Evolutionary conservation across 2,329 filamentous ascomycete species (phyloP), one percentile per base, ranked within the genome.

Genomic region (Chaetomiaceae sp.): DNA sequence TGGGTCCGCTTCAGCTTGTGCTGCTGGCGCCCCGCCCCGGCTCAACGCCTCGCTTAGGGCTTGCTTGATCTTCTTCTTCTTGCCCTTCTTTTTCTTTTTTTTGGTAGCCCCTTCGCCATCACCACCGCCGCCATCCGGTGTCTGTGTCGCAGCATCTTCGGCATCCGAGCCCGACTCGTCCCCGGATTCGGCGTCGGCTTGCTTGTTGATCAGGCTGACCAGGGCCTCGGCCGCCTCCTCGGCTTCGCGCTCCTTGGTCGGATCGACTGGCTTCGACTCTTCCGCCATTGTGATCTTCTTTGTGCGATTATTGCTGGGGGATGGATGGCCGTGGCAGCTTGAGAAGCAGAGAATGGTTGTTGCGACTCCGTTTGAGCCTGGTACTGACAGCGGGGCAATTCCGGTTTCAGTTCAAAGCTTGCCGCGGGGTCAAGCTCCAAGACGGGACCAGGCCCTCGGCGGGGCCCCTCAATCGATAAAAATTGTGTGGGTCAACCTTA

Each of bases 61-160:
- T 40, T 73, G 71, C 69, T 77, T 75, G 65, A 79, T 71, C 73
- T 83, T 83, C 71, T 80, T 78, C 68, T 78, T 81, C 74, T 85
- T 84, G 59, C 77, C 82, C 73, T 77, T 82, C 73, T 82, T 84
- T 69, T 85, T 86, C 70, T 85, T 85, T 62, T 82, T 80, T 64
- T 75, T 77, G 18, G 63, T 58, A 40, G 65, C 62, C n/a, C 63
- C 57, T 29, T 61, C 61, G 20, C 57, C 61, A 33, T 56, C 61
- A 38, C 63, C 61, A 33, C 56, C 61, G 40, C 63, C 58, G 5
- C 63, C 30, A 11, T 41, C 64, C 21, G 66, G 66, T 40, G 67
- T 64, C 38, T 68, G 71, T 53, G 69, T 67, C 23, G 69, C 67
- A 21, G 69, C 66, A 51, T 69, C 69, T 51, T 71, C 68, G 49